Conservation (phyloP, 2,329 filamentous ascomycete species). For the Diaporthe sp. region DNA sequence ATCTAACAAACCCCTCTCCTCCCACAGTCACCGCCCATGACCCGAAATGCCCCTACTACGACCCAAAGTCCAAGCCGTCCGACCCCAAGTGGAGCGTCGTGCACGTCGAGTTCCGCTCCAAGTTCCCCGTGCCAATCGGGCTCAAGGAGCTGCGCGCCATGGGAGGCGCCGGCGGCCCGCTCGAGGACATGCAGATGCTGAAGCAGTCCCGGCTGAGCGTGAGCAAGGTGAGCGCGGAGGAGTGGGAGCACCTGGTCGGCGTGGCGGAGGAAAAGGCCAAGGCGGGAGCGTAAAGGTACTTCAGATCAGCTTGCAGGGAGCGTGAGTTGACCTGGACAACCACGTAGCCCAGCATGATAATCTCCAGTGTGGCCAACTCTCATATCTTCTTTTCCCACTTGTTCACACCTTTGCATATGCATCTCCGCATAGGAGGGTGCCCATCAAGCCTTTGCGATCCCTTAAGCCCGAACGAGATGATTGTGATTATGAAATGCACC, state of each 20-base stretch:
- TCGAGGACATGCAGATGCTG: conserved; percentile 85
- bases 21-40: conserved; percentile 76
- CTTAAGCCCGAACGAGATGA: not conserved
- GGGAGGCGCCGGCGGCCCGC: conserved; percentile 64
- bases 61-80: conserved; percentile 77
- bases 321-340: not conserved
- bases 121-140: conserved; percentile 79
- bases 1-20: not conserved
- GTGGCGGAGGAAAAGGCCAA: conserved; percentile 61
- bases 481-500: not conserved
- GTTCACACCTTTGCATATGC: not conserved
- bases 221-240: conserved; percentile 70
- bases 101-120: conserved; percentile 87
- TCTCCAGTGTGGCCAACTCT: not conserved
- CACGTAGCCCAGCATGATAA: not conserved
- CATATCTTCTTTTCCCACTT: not conserved
- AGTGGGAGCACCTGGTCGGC: conserved; percentile 74
- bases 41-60: conserved; percentile 82
- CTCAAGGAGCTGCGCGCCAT: conserved; percentile 79
- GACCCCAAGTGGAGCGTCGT: conserved; percentile 90
- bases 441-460: not conserved
- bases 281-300: conserved; percentile 43
- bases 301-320: not conserved
- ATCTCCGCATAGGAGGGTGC: not conserved
- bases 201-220: conserved; percentile 88